Evolutionary conservation across 108 stramenopile genomes (phyloP).

Genomic region (Aurantiochytrium sp.): DNA sequence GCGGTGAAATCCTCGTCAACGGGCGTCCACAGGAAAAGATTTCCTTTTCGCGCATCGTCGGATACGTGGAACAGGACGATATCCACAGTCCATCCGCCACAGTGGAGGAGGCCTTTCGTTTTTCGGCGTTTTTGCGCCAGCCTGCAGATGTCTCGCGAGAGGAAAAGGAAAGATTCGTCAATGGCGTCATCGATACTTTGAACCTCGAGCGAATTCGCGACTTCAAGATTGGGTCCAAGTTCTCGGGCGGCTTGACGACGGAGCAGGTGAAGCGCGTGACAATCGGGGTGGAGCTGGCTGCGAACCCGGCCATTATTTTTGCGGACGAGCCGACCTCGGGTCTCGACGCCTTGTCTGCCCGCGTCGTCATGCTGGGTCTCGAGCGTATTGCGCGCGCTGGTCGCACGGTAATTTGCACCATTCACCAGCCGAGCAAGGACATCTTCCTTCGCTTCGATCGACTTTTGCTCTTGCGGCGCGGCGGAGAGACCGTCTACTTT

Average conservation of each 20-base stretch:
- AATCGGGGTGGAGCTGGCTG: conserved; percentile 70
- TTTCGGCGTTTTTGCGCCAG: conserved; percentile 68
- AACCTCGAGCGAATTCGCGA: conserved; percentile 2
- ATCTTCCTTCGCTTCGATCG: conserved; percentile 31
- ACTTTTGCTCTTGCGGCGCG: conserved; percentile 40
- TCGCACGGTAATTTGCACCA: conserved; percentile 38
- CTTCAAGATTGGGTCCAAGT: background rate
- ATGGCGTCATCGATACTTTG: background rate
- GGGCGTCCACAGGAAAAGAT: background rate
- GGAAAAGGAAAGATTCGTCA: background rate
- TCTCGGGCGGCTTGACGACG: conserved; percentile 50
- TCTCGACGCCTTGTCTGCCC: conserved; percentile 66
- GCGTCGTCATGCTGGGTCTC: conserved; percentile 27
- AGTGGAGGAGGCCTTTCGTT: conserved; percentile 69
- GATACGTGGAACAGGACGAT: conserved; percentile 85
- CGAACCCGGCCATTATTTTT: conserved; percentile 58
- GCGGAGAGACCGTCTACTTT: conserved; percentile 37
- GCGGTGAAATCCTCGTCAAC: conserved; percentile 7
- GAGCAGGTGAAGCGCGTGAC: conserved; percentile 64
- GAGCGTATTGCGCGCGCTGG: background rate
- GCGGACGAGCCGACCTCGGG: conserved; percentile 78
- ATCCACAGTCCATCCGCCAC: conserved; percentile 68
- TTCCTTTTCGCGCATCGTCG: conserved; percentile 33
- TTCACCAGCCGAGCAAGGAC: conserved; percentile 39
- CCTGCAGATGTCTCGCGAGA: background rate